phyloP scores from a whole-genome alignment of 352 stramenopile species.

The Globisporangium yorkense region DNA sequence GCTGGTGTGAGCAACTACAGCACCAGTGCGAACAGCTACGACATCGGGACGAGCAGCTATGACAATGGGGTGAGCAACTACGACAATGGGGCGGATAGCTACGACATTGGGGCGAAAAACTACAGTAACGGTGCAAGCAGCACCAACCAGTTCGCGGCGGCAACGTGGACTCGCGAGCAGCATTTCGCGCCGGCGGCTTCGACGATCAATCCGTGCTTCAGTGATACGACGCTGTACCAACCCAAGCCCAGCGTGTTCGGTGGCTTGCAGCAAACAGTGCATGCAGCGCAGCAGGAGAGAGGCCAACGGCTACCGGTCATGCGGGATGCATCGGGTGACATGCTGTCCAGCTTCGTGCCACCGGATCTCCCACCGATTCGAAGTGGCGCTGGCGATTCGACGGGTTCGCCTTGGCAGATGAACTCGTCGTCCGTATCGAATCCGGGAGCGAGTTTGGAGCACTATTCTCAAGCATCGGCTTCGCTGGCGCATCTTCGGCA shows the following conservation, averaged over 20 bases:
- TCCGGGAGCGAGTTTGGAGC: too few species aligned
- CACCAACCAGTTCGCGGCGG: slow-evolving; percentile 7
- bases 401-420: too few species aligned
- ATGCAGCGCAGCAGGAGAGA: background rate
- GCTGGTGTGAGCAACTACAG: slow-evolving; percentile 13
- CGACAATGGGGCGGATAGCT: slow-evolving; percentile 3
- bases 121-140: background rate
- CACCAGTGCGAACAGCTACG: slow-evolving; percentile 8
- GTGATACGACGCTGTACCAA: background rate
- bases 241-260: background rate
- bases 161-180: slow-evolving; percentile 12
- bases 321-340: too few species aligned
- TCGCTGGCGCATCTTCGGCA: background rate
- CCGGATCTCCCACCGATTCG: background rate
- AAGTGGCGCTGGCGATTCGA: background rate
- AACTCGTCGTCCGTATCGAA: too few species aligned
- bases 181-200: slow-evolving; percentile 12
- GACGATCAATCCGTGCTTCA: slow-evolving; percentile 11
- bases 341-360: background rate
- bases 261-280: background rate
- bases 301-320: background rate
- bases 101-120: background rate
- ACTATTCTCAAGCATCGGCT: too few species aligned
- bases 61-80: slow-evolving; percentile 4
- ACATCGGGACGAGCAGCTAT: background rate